These are phyloP conservation scores for Neurospora sp. DNA, from an alignment of 495 filamentous ascomycete species.

Conservation along the genomic window DNA sequence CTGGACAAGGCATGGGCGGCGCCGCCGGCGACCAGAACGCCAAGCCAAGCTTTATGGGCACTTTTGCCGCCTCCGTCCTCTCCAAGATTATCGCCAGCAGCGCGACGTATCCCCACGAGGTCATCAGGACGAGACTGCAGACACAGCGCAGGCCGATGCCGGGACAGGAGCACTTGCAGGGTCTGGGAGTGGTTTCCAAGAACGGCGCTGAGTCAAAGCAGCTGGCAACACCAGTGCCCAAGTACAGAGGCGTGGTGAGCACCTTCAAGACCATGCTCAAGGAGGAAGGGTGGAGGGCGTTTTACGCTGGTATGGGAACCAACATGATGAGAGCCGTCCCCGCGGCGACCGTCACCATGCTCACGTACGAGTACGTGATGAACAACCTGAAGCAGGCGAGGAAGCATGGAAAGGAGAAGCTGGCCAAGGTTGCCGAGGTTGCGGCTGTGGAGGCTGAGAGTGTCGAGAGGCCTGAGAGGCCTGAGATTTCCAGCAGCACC, in stretches of 20 bases:
- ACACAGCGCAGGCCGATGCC: slow-evolving; percentile 64
- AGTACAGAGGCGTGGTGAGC: slow-evolving; percentile 72
- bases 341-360: slow-evolving; percentile 90
- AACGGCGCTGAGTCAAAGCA: not conserved
- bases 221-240: slow-evolving; percentile 29
- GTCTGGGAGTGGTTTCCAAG: slow-evolving; percentile 31
- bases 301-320: slow-evolving; percentile 95
- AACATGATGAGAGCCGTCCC: slow-evolving; percentile 95
- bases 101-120: slow-evolving; percentile 95
- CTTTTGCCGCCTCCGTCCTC: slow-evolving; percentile 80
- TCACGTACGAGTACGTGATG: slow-evolving; percentile 89
- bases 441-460: not conserved
- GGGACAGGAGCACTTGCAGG: slow-evolving; percentile 53
- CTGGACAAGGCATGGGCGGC: slow-evolving; percentile 74
- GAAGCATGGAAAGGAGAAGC: slow-evolving; percentile 22
- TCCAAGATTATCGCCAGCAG: slow-evolving; percentile 93
- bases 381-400: slow-evolving; percentile 34
- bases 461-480: not conserved
- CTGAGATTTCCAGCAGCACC: not conserved
- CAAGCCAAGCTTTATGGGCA: slow-evolving; percentile 48
- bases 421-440: slow-evolving; percentile 5
- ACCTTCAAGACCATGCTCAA: slow-evolving; percentile 74
- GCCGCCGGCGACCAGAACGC: slow-evolving; percentile 24
- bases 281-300: slow-evolving; percentile 93
- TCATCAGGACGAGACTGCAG: slow-evolving; percentile 80